Conservation (phyloP, 345 rosid genomes). For the Toxicodendron radicans region DNA sequence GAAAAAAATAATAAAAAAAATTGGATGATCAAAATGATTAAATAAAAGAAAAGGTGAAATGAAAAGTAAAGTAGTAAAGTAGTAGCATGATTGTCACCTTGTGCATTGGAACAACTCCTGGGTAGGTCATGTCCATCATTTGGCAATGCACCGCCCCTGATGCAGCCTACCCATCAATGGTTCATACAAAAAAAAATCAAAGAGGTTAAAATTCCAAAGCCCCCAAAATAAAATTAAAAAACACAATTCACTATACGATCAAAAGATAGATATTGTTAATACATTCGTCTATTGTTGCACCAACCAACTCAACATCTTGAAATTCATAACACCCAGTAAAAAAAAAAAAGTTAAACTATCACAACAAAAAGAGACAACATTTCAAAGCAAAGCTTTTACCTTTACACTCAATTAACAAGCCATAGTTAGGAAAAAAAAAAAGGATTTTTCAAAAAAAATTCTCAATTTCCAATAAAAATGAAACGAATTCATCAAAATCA, state of each 20-base stretch:
- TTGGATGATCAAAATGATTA: neutral
- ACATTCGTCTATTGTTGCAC: neutral
- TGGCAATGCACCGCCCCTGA: conserved; percentile 99
- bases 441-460: neutral
- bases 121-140: conserved; percentile 93
- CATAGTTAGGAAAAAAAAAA: neutral
- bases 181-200: conserved; percentile 9
- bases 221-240: neutral
- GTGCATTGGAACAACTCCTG: conserved; percentile 98
- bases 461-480: neutral
- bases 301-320: neutral
- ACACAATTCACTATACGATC: neutral
- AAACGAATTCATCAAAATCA: conserved; percentile 1
- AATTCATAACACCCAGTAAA: neutral
- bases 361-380: neutral
- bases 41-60: conserved; percentile 4
- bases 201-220: conserved; percentile 2
- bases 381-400: conserved; percentile 8
- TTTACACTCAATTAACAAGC: neutral
- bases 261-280: neutral
- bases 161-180: conserved; percentile 62
- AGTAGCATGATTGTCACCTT: conserved; percentile 46
- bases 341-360: neutral
- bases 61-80: neutral
- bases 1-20: neutral